Percentiles rank a stretch among this genome's conserved stretches.
Conservation (phyloP, 805 yeast species). For the Novakomyces olei region DNA sequence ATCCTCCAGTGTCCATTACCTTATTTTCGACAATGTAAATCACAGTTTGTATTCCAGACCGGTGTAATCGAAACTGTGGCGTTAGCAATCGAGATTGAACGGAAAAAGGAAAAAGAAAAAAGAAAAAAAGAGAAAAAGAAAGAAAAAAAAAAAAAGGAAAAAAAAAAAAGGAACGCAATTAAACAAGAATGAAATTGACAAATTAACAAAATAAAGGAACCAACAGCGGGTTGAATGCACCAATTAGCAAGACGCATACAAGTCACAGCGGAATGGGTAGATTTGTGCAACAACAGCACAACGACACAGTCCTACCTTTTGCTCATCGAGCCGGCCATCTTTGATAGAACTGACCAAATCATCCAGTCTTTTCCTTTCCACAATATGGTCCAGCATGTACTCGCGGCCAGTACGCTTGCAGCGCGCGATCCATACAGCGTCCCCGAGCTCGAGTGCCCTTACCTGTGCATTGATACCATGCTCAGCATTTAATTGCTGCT, state of each 20-base stretch:
- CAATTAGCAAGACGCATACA: too few relatives aligned
- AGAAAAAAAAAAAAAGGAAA: too few relatives aligned
- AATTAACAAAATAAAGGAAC: too few relatives aligned
- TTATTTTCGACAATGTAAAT: constrained; percentile 67
- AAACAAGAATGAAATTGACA: too few relatives aligned
- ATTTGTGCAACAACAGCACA: too few relatives aligned
- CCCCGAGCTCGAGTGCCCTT: constrained; percentile 56
- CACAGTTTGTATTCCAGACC: constrained; percentile 43
- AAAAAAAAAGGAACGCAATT: too few relatives aligned
- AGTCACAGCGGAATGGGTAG: too few relatives aligned
- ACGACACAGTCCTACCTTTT: too few relatives aligned
- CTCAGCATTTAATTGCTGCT: constrained; percentile 25
- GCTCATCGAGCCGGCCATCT: constrained; percentile 81
- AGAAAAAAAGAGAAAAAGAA: too few relatives aligned
- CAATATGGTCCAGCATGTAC: constrained; percentile 56
- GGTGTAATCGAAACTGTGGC: constrained; percentile 39
- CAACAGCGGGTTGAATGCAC: too few relatives aligned
- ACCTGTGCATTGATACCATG: constrained; percentile 30
- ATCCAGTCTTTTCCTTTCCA: constrained; percentile 75
- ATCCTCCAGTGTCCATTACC: constrained; percentile 20
- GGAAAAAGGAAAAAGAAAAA: too few relatives aligned
- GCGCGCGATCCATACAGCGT: constrained; percentile 70
- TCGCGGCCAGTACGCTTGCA: constrained; percentile 34
- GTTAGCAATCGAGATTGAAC: too few relatives aligned
- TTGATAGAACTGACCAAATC: constrained; percentile 63